Evolutionary conservation across 768 basidiomycete species (phyloP).

Genomic region (Pluteus cervinus): DNA sequence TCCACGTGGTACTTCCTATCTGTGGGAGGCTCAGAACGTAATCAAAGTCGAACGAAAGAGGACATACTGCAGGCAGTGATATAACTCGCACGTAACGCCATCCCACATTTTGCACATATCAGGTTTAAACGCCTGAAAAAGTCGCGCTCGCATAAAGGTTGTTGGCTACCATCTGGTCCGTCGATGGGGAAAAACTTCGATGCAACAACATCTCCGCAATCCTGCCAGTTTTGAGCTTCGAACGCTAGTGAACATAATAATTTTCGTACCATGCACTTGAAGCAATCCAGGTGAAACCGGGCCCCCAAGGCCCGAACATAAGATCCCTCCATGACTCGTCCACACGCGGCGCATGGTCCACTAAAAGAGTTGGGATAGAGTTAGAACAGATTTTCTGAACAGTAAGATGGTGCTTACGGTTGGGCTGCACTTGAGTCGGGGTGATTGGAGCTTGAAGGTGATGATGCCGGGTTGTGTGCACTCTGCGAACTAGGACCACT

Average conservation of each 20-base stretch:
- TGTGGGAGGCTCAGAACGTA: constrained; percentile 23
- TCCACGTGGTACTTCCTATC: constrained; percentile 99
- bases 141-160: constrained; percentile 96
- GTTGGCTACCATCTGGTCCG: constrained; percentile 80
- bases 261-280: constrained; percentile 86
- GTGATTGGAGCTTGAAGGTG: constrained; percentile 52
- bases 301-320: constrained; percentile 94
- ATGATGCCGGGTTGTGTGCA: constrained; percentile 46
- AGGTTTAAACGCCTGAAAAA: constrained; percentile 95
- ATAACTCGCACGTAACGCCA: constrained; percentile 93
- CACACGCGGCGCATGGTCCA: constrained; percentile 74
- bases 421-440: constrained; percentile 54
- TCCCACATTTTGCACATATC: constrained; percentile 93
- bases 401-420: constrained; percentile 7
- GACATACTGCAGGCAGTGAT: constrained; percentile 95
- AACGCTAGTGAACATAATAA: constrained; percentile 2
- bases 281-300: constrained; percentile 96
- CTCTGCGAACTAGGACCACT: too few species aligned
- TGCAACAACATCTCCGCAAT: constrained; percentile 94
- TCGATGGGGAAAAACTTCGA: constrained; percentile 99
- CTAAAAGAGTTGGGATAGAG: constrained; percentile 13
- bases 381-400: constrained; percentile 19
- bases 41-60: constrained; percentile 23
- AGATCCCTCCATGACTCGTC: constrained; percentile 84
- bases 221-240: constrained; percentile 41